A percentile compares a stretch with the other conserved stretches of the same genome.
Evolutionary conservation across 768 basidiomycete species (phyloP).

Genomic region (Candolleomyces aberdarensis): DNA sequence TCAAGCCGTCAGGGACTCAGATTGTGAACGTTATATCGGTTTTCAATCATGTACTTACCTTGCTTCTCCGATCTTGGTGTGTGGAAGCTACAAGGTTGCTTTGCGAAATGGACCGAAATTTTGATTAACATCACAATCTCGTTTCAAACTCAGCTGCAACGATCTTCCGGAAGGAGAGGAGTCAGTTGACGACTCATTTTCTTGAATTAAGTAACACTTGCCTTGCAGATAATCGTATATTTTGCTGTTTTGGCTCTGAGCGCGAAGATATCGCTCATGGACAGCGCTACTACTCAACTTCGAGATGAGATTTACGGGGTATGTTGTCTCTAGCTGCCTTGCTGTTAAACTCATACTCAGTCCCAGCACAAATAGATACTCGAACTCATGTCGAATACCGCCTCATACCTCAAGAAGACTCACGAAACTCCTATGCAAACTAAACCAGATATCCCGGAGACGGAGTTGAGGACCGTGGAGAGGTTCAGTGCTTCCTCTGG

Average conservation of each 20-base stretch:
- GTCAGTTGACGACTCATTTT: too few relatives aligned
- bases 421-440: constrained; percentile 77
- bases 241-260: neutral
- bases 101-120: too few relatives aligned
- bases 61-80: too few relatives aligned
- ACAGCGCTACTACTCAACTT: constrained; percentile 85
- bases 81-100: too few relatives aligned
- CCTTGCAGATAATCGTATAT: too few relatives aligned
- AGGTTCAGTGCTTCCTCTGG: constrained; percentile 64
- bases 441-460: constrained; percentile 76
- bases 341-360: neutral
- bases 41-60: too few relatives aligned
- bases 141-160: too few relatives aligned
- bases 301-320: constrained; percentile 93
- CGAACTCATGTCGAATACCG: constrained; percentile 81
- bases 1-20: too few relatives aligned
- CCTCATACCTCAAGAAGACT: constrained; percentile 69
- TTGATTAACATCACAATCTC: too few relatives aligned
- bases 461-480: constrained; percentile 70
- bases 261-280: constrained; percentile 79
- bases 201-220: neutral
- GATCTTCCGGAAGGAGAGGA: too few relatives aligned
- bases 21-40: too few relatives aligned
- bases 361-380: constrained; percentile 52
- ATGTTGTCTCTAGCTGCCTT: constrained; percentile 10